A percentile compares a stretch with the other conserved stretches of the same genome.
These are phyloP conservation scores for Hyphodiscus sp. DNA, from an alignment of 2,329 filamentous ascomycete species.

Conservation along the genomic window DNA sequence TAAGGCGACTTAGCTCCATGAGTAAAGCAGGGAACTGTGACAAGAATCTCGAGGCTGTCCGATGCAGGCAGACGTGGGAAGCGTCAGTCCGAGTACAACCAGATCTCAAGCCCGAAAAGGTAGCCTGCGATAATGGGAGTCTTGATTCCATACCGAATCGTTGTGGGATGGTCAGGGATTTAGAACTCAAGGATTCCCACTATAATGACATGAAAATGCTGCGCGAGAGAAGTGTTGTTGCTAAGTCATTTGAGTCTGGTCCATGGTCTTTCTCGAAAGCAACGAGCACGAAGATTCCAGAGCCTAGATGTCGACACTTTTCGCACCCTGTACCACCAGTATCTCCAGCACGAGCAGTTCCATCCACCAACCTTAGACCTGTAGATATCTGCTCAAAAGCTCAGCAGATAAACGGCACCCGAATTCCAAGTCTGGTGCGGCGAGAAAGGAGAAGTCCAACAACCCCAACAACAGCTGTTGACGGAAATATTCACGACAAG, in stretches of 20 bases:
- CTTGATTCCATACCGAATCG: too few relatives aligned
- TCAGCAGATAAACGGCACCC: background rate
- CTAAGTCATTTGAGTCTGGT: background rate
- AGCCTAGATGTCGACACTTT: background rate
- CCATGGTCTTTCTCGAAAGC: background rate
- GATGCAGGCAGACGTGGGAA: background rate
- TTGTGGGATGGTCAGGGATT: too few relatives aligned
- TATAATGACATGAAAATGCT: background rate
- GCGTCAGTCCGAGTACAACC: too few relatives aligned
- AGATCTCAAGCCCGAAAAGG: background rate
- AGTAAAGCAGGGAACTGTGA: background rate
- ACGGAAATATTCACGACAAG: background rate
- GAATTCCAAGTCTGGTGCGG: background rate
- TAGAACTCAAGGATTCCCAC: background rate
- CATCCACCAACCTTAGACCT: background rate
- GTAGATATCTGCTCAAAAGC: background rate
- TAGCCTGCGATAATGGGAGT: background rate
- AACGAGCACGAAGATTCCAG: background rate
- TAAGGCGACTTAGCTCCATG: background rate
- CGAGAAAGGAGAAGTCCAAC: background rate
- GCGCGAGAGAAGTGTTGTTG: background rate
- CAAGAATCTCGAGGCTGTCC: background rate
- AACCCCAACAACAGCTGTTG: background rate
- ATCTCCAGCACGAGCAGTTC: background rate
- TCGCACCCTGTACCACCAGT: background rate